Evolutionary conservation across 345 rosid genomes (phyloP).

Genomic region (Cardamine resedifolia): DNA sequence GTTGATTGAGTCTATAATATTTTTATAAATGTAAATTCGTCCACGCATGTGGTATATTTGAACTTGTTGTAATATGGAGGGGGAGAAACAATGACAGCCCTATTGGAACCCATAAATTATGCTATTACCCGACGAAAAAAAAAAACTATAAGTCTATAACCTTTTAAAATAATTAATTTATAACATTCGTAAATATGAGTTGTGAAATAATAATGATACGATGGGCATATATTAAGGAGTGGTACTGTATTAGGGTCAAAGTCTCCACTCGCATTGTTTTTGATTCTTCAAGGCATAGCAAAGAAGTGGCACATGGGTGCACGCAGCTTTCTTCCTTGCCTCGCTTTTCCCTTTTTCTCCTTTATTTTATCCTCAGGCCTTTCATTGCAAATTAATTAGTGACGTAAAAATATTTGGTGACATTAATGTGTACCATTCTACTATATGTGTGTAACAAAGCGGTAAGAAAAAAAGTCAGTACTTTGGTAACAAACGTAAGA

Average conservation of each 20-base stretch:
- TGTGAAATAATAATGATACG: slow-evolving; percentile 33
- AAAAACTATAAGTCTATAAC: too few relatives aligned
- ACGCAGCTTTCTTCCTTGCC: slow-evolving; percentile 21
- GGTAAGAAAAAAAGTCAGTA: background rate
- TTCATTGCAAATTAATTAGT: background rate
- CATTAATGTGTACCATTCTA: background rate
- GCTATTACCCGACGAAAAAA: too few relatives aligned
- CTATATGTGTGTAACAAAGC: background rate
- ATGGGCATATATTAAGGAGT: slow-evolving; percentile 33
- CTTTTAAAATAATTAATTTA: too few relatives aligned
- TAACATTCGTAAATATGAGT: background rate
- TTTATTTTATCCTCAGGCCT: slow-evolving; percentile 7
- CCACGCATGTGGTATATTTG: background rate
- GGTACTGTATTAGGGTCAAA: slow-evolving; percentile 35
- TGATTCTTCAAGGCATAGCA: slow-evolving; percentile 40
- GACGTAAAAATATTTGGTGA: background rate
- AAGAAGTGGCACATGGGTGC: slow-evolving; percentile 32
- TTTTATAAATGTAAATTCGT: background rate
- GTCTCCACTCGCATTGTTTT: slow-evolving; percentile 25
- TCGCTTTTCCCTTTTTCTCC: background rate
- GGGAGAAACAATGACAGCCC: background rate
- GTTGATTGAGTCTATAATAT: background rate
- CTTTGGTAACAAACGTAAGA: background rate
- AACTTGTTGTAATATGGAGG: background rate
- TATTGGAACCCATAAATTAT: background rate